These are phyloP conservation scores for Dendrostoma leiphaemia DNA, from an alignment of 2,329 filamentous ascomycete species.

Conservation along the genomic window DNA sequence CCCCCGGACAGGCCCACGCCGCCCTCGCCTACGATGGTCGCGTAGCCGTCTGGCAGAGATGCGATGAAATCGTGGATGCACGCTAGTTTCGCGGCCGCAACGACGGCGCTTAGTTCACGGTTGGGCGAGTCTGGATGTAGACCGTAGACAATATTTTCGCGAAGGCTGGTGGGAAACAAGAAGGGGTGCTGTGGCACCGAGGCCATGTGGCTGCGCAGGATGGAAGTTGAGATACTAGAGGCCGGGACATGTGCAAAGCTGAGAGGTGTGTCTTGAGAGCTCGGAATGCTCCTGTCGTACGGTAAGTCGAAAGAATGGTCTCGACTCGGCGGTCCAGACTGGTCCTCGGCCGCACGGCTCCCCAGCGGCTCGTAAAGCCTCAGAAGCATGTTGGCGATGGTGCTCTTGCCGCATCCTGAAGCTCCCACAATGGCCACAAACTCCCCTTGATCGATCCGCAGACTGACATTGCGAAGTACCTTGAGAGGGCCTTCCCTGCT, in stretches of 20 bases:
- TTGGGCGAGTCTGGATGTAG: slow-evolving; percentile 54
- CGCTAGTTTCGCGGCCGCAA: slow-evolving; percentile 52
- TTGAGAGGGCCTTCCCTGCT: slow-evolving; percentile 24
- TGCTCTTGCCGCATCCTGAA: slow-evolving; percentile 91
- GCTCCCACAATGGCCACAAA: slow-evolving; percentile 77
- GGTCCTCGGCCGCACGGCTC: background rate
- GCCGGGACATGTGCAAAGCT: slow-evolving; percentile 60
- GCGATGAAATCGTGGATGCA: slow-evolving; percentile 76
- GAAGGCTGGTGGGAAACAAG: slow-evolving; percentile 75
- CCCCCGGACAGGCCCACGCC: slow-evolving; percentile 74
- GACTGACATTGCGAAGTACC: slow-evolving; percentile 64
- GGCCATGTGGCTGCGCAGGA: slow-evolving; percentile 60
- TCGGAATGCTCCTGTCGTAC: background rate
- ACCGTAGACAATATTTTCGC: slow-evolving; percentile 82
- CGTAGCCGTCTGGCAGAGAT: slow-evolving; percentile 68
- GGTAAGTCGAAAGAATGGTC: background rate
- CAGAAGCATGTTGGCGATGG: slow-evolving; percentile 71
- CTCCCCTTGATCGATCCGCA: slow-evolving; percentile 61
- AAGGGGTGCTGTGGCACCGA: slow-evolving; percentile 70
- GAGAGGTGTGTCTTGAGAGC: slow-evolving; percentile 38
- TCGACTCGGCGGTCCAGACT: background rate
- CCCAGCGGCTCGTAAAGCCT: slow-evolving; percentile 59
- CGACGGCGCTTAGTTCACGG: slow-evolving; percentile 43
- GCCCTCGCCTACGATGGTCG: slow-evolving; percentile 74
- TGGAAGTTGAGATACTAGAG: slow-evolving; percentile 54